phyloP scores from a whole-genome alignment of 1,139 yeast genomes.

The Meyerozyma carpophila region DNA sequence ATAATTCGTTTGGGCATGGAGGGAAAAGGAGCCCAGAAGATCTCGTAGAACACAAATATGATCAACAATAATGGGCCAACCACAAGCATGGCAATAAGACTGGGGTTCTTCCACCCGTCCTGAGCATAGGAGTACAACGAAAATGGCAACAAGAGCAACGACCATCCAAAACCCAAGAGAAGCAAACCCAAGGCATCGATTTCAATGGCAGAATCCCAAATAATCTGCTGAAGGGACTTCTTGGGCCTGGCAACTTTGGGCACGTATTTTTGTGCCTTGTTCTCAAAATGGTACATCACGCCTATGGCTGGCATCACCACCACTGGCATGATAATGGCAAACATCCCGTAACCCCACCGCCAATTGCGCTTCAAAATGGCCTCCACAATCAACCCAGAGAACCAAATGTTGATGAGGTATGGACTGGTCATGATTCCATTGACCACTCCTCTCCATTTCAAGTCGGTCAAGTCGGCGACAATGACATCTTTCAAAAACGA shows the following conservation, averaged over 20 bases:
- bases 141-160: constrained; percentile 28
- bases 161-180: constrained; percentile 29
- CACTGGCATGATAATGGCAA: constrained; percentile 29
- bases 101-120: constrained; percentile 27
- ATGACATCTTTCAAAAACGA: constrained; percentile 17
- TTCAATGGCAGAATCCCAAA: constrained; percentile 16
- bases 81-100: constrained; percentile 31
- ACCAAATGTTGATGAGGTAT: constrained; percentile 27
- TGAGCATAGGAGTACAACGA: constrained; percentile 19
- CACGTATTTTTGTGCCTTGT: constrained; percentile 15
- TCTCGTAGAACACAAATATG: constrained; percentile 19
- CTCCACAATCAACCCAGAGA: constrained; percentile 25
- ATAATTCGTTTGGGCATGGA: constrained; percentile 26
- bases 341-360: constrained; percentile 41
- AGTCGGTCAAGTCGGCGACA: constrained; percentile 27
- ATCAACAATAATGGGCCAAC: constrained; percentile 27
- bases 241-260: background rate
- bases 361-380: constrained; percentile 22
- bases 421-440: constrained; percentile 21
- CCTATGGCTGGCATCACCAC: constrained; percentile 21
- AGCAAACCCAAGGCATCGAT: constrained; percentile 30
- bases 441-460: constrained; percentile 27
- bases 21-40: constrained; percentile 23
- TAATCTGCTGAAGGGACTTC: constrained; percentile 3
- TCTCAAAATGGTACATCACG: constrained; percentile 21